phyloP scores from a whole-genome alignment of 2,329 filamentous ascomycete species.

The Botrytis byssoidea region DNA sequence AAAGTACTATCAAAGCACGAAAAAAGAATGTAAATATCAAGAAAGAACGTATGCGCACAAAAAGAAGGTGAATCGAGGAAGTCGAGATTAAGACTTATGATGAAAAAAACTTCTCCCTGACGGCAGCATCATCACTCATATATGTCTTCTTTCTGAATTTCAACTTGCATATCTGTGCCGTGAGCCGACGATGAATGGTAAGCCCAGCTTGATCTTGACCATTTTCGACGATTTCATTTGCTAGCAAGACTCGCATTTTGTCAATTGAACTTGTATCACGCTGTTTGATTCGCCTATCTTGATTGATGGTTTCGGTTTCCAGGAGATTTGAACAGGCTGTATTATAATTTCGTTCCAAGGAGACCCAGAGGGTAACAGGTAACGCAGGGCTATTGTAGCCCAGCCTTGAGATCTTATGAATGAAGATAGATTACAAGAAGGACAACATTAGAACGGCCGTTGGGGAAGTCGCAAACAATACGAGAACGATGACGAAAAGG shows the following conservation, averaged over 20 bases:
- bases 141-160: background rate
- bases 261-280: background rate
- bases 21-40: slow-evolving; percentile 4
- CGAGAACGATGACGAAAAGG: background rate
- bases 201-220: background rate
- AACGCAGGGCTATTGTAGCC: background rate
- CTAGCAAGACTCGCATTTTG: background rate
- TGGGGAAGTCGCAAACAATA: background rate
- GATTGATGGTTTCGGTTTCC: slow-evolving; percentile 8
- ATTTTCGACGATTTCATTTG: background rate
- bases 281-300: slow-evolving; percentile 12
- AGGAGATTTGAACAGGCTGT: background rate
- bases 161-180: background rate
- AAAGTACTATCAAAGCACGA: slow-evolving; percentile 19
- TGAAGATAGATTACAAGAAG: background rate
- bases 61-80: slow-evolving; percentile 10
- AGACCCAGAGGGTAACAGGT: background rate
- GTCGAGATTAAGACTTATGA: background rate
- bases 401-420: background rate
- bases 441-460: background rate
- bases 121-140: slow-evolving; percentile 5
- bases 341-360: background rate
- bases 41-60: slow-evolving; percentile 8
- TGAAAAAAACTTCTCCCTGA: background rate
- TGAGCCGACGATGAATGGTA: slow-evolving; percentile 5